Percentiles rank a stretch among this genome's conserved stretches.
Conservation (phyloP, 345 rosid genomes). For the Populus pruinosa region DNA sequence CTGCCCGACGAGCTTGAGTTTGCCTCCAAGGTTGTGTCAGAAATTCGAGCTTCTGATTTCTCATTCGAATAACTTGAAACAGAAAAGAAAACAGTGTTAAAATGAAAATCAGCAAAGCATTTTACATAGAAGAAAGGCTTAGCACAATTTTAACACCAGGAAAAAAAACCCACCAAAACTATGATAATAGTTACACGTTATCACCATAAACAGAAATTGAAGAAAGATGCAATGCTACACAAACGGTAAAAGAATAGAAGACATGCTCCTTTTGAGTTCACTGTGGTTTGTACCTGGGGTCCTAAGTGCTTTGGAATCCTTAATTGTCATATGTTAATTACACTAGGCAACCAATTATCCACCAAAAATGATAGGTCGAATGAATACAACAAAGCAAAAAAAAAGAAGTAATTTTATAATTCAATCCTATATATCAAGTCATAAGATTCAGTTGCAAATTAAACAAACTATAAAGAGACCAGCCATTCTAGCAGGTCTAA, state of each 20-base stretch:
- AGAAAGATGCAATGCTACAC: not conserved
- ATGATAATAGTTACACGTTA: no score
- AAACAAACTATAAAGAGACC: not conserved
- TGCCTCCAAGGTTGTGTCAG: constrained; percentile 37
- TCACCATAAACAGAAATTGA: no score
- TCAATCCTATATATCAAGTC: not conserved
- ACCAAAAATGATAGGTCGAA: not conserved
- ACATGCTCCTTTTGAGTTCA: not conserved
- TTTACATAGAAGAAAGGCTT: not conserved
- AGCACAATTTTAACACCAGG: not conserved
- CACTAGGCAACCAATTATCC: not conserved
- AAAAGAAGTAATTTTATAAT: not conserved
- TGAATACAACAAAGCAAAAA: not conserved
- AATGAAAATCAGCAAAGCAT: not conserved
- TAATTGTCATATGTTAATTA: not conserved
- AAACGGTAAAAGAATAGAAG: not conserved
- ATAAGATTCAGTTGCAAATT: not conserved
- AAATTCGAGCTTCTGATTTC: constrained; percentile 57
- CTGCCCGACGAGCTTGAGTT: constrained; percentile 40
- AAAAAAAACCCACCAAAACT: no score
- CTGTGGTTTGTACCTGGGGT: not conserved
- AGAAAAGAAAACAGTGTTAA: constrained; percentile 5
- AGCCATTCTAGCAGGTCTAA: not conserved
- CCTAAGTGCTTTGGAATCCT: not conserved
- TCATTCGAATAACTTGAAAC: constrained; percentile 70